phyloP scores from a whole-genome alignment of 2,329 filamentous ascomycete species.

The Xylaria sp. region DNA sequence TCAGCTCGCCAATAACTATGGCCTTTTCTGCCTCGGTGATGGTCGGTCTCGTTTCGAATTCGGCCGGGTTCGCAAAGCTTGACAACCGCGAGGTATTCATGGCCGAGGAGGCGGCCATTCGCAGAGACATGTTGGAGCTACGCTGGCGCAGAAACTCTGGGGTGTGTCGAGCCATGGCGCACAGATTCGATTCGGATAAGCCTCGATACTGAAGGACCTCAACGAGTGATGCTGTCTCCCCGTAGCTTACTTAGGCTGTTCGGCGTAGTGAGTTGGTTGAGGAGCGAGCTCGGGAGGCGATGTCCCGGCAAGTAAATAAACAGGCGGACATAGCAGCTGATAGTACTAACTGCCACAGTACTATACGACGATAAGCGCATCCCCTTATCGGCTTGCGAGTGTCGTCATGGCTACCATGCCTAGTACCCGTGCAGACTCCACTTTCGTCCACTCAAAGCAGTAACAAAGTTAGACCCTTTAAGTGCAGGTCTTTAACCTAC shows the following conservation, averaged over 20 bases:
- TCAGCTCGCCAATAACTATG: conserved; percentile 44
- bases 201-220: neutral
- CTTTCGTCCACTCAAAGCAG: too few relatives aligned
- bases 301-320: conserved; percentile 6
- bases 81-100: conserved; percentile 43
- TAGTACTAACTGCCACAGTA: neutral
- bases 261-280: conserved; percentile 7
- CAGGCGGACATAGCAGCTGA: neutral
- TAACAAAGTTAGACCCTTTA: too few relatives aligned
- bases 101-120: conserved; percentile 51
- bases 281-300: conserved; percentile 4
- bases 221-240: conserved; percentile 7
- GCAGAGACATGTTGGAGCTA: conserved; percentile 59
- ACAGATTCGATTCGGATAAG: neutral
- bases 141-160: conserved; percentile 58
- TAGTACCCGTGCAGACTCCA: too few relatives aligned
- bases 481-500: too few relatives aligned
- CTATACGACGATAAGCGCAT: conserved; percentile 9
- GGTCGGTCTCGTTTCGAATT: conserved; percentile 39
- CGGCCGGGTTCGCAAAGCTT: conserved; percentile 48
- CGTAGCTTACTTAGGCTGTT: neutral
- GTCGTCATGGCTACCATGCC: conserved; percentile 7
- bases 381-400: conserved; percentile 13
- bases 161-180: conserved; percentile 57
- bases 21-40: conserved; percentile 46